phyloP scores from a whole-genome alignment of 768 basidiomycete genomes.

The Rhizopogon salebrosus region DNA sequence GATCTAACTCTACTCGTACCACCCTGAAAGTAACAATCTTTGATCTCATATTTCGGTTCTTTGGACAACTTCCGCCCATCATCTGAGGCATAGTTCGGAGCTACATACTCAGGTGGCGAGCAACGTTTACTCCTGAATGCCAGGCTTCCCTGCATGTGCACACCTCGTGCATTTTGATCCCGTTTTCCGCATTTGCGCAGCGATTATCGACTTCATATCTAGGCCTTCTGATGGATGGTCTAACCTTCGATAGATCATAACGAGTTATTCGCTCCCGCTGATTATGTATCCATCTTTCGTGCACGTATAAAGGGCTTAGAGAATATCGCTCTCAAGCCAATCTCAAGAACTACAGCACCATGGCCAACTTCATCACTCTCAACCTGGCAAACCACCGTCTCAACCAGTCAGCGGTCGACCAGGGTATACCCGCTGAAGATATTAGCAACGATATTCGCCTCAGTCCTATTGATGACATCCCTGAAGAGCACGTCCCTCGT shows the following conservation, averaged over 20 bases:
- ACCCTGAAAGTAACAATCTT: too few relatives aligned
- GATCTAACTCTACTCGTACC: too few relatives aligned
- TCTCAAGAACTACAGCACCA: background rate
- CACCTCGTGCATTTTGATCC: background rate
- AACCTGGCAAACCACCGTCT: background rate
- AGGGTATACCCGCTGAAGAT: background rate
- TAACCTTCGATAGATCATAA: background rate
- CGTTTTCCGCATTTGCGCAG: background rate
- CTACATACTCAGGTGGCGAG: background rate
- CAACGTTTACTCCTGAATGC: background rate
- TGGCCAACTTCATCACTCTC: background rate
- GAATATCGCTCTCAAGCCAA: background rate
- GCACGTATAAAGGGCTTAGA: background rate
- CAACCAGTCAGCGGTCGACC: background rate
- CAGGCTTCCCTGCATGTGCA: background rate
- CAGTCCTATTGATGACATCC: background rate
- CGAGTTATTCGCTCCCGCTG: background rate
- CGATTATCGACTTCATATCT: background rate
- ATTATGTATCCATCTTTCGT: background rate
- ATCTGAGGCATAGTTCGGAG: too few relatives aligned
- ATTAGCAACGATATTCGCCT: background rate
- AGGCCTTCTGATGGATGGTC: background rate
- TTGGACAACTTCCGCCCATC: too few relatives aligned
- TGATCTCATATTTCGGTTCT: background rate
- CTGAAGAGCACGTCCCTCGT: background rate